phyloP scores from a whole-genome alignment of 2,329 filamentous ascomycete species.

The Sporothrix globosa region DNA sequence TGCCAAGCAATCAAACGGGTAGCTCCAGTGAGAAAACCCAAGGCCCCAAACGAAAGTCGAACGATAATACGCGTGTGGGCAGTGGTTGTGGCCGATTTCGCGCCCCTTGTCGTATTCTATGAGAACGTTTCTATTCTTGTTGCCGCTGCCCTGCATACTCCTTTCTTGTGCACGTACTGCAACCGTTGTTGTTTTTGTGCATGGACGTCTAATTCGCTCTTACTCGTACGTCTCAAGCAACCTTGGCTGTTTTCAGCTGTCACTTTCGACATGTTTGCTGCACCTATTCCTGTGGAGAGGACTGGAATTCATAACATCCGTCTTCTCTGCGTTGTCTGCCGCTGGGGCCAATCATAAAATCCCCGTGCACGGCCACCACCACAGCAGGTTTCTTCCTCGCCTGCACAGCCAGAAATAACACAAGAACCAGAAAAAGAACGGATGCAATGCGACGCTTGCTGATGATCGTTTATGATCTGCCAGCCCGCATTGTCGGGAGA shows the following conservation, averaged over 20 bases:
- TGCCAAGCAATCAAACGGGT: constrained; percentile 23
- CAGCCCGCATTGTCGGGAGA: constrained; percentile 26
- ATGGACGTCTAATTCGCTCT: constrained; percentile 1
- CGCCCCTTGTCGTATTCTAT: neutral
- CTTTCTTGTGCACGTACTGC: constrained; percentile 12
- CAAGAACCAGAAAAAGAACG: neutral
- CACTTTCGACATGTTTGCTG: neutral
- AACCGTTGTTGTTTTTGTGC: constrained; percentile 3
- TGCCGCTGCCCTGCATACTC: neutral
- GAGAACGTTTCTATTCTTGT: constrained; percentile 15
- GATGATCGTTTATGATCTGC: constrained; percentile 24
- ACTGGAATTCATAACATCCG: neutral
- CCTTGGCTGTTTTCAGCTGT: neutral
- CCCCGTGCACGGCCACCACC: constrained; percentile 1
- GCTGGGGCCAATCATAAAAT: constrained; percentile 15
- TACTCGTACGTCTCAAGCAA: constrained; percentile 13
- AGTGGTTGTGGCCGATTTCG: neutral
- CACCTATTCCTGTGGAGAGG: neutral
- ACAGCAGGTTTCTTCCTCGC: neutral
- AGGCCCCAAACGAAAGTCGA: constrained; percentile 2
- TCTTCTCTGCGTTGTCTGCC: neutral
- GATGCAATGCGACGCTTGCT: constrained; percentile 25
- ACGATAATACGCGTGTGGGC: constrained; percentile 9
- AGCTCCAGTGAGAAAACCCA: constrained; percentile 15
- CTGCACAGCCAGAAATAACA: neutral